Evolutionary conservation across 805 yeast genomes (phyloP), one percentile per base, ranked within the genome.

Genomic region (Metschnikowia drakensbergensis): DNA sequence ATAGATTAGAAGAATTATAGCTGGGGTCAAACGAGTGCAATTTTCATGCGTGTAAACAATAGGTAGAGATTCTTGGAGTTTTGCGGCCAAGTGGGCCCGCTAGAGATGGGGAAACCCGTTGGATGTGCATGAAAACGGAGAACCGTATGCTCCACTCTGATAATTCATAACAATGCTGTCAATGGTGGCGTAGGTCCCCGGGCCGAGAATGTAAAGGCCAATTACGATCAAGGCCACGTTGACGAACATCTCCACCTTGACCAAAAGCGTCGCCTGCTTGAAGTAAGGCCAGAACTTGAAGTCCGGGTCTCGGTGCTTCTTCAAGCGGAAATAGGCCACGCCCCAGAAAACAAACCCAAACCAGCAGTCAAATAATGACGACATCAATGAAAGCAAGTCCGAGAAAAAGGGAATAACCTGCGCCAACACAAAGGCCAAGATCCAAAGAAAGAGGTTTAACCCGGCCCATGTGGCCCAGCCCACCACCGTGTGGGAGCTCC

Each of bases 331-430:
- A 60, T 61, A 81, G 0, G 85, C 84, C 29, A 78, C 74, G 11
- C 83, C 79, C 85, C 85, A 81, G 55, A 80, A 81, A 5, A 80
- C 78, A 55, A 79, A 81, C 0, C 85, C 85, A 54, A 81, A 81
- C 82, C 84, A 81, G 60, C 84, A 80, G 60, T 81, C 85, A 57
- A 81, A 81, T 45, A 81, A 65, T 2, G 86, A 80, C 10, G 80
- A 75, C 84, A 81, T 80, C 55, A 81, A 64, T 3, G 83, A 72
- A 31, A 81, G 66, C 51, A 81, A 62, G 55, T 80, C 84, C 27
- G 79, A 72, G 63, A 81, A 81, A 61, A 81, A 80, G n/a, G 86
- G 86, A 55, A 81, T 80, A 29, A 78, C 84, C 59, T 81, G 83
- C 1, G 84, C 84, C 55, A 81, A 68, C n/a, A 80, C 63, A 52